Conservation (phyloP, 306 rosid species). For the Malus orientalis region DNA sequence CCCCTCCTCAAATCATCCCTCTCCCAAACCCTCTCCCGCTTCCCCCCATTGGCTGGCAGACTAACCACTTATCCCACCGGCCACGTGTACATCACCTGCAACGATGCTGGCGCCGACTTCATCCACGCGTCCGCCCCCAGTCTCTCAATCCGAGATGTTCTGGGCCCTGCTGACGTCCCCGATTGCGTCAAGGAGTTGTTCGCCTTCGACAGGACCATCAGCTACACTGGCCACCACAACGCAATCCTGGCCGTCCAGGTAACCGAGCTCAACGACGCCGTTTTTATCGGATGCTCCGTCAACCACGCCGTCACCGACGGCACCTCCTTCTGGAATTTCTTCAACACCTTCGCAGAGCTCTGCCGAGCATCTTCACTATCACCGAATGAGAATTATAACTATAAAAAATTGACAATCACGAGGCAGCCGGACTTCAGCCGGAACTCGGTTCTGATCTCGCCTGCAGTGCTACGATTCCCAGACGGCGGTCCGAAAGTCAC, state of each 20-base stretch:
- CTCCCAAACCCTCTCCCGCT: conserved; percentile 54
- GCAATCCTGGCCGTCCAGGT: conserved; percentile 70
- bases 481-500: conserved; percentile 64
- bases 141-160: conserved; percentile 25
- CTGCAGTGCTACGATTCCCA: conserved; percentile 54
- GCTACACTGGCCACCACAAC: conserved; percentile 55
- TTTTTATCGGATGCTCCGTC: conserved; percentile 67
- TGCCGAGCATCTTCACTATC: conserved; percentile 17
- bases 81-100: conserved; percentile 50
- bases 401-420: neutral
- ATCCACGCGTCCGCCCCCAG: conserved; percentile 35
- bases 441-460: conserved; percentile 39
- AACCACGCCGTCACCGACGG: conserved; percentile 82
- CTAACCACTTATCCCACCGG: conserved; percentile 48
- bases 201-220: conserved; percentile 52
- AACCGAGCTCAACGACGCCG: conserved; percentile 64
- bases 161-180: conserved; percentile 38
- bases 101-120: conserved; percentile 73
- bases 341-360: conserved; percentile 70
- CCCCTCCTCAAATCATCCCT: conserved; percentile 41
- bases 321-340: conserved; percentile 93
- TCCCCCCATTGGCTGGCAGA: conserved; percentile 90
- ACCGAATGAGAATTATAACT: neutral
- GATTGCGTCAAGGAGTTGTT: conserved; percentile 46
- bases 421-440: conserved; percentile 57